These are phyloP conservation scores for Claviceps sp. DNA, from an alignment of 2,329 filamentous ascomycete species.

Conservation along the genomic window DNA sequence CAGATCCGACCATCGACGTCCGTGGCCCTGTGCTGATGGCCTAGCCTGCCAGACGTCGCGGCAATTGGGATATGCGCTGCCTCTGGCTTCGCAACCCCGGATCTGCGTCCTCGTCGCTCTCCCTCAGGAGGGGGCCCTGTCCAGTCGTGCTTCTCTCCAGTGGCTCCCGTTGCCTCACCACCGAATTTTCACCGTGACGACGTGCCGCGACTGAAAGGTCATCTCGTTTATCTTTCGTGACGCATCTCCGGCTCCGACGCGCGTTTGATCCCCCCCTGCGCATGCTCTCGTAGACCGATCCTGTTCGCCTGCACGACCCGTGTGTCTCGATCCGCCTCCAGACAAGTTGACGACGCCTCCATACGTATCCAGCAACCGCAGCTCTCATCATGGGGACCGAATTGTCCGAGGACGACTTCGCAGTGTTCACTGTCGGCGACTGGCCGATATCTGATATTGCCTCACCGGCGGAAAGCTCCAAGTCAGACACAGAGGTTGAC, in stretches of 20 bases:
- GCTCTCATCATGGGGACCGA: conserved; percentile 21
- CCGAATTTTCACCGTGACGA: neutral
- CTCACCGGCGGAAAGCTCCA: conserved; percentile 29
- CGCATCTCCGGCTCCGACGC: neutral
- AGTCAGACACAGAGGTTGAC: conserved; percentile 27
- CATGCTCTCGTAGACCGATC: conserved; percentile 6
- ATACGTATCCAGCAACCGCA: neutral
- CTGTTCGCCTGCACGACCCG: conserved; percentile 1
- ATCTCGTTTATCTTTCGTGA: neutral
- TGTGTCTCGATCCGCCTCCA: too few species aligned
- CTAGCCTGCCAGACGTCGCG: conserved; percentile 19
- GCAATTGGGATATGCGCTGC: conserved; percentile 27
- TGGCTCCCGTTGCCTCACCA: neutral
- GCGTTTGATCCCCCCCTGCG: neutral
- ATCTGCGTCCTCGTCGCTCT: conserved; percentile 10
- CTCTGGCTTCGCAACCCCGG: conserved; percentile 19
- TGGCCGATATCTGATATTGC: conserved; percentile 23
- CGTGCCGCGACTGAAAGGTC: neutral
- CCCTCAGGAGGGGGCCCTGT: conserved; percentile 2
- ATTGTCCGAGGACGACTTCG: conserved; percentile 31
- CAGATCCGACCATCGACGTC: conserved; percentile 10
- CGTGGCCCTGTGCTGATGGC: conserved; percentile 19
- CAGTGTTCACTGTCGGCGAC: conserved; percentile 20
- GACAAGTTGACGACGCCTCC: neutral
- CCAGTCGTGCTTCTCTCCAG: neutral